phyloP scores from a whole-genome alignment of 2,329 filamentous ascomycete species.

The Scedosporium minutisporum region DNA sequence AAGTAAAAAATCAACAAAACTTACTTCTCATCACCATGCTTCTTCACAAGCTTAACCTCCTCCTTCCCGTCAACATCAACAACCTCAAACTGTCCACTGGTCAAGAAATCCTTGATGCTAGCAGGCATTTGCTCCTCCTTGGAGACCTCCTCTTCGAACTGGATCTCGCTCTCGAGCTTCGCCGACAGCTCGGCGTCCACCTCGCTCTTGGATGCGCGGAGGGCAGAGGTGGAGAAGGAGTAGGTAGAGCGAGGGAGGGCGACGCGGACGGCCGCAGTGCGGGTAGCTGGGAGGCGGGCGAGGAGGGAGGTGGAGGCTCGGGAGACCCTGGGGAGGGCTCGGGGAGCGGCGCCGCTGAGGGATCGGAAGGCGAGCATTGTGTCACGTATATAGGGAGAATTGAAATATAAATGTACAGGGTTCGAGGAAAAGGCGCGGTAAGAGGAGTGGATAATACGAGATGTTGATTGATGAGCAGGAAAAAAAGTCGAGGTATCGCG shows the following conservation, averaged over 20 bases:
- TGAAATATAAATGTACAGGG: slow-evolving; percentile 11
- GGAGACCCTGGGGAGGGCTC: slow-evolving; percentile 31
- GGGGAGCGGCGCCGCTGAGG: slow-evolving; percentile 57
- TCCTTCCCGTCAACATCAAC: slow-evolving; percentile 76
- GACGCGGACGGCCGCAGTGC: neutral
- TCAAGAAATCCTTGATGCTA: slow-evolving; percentile 78
- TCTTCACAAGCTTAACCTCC: slow-evolving; percentile 75
- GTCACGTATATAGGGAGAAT: slow-evolving; percentile 11
- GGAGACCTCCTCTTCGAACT: slow-evolving; percentile 75
- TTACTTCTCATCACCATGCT: slow-evolving; percentile 81
- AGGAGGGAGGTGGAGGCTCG: neutral
- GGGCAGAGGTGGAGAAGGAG: slow-evolving; percentile 29
- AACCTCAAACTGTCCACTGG: slow-evolving; percentile 76
- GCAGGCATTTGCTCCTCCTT: slow-evolving; percentile 61
- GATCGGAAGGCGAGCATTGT: slow-evolving; percentile 63
- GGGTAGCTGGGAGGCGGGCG: slow-evolving; percentile 1
- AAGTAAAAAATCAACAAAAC: slow-evolving; percentile 18
- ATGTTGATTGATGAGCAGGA: neutral
- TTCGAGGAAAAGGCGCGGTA: neutral
- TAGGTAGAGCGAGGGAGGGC: slow-evolving; percentile 15
- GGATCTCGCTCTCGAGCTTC: slow-evolving; percentile 78
- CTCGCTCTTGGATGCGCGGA: slow-evolving; percentile 33
- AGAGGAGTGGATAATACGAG: neutral
- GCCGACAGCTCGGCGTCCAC: slow-evolving; percentile 71
- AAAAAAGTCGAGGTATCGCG: neutral